Percentiles rank a stretch among this genome's conserved stretches.
Evolutionary conservation across 202 grass and related monocot species (phyloP).

Genomic region (Eragrostis tef): DNA sequence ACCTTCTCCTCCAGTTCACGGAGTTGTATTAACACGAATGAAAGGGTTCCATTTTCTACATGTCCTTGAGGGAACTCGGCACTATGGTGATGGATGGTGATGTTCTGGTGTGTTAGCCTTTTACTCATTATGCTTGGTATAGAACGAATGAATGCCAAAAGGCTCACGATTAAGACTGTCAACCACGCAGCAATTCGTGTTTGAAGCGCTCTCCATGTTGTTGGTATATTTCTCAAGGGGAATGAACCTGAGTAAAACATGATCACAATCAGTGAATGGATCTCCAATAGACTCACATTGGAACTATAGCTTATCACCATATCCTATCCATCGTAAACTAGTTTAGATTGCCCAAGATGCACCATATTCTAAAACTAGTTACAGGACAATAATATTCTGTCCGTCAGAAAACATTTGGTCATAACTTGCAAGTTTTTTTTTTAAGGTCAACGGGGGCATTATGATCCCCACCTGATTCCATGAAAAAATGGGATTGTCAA

Average conservation of each 20-base stretch:
- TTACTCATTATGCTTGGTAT: constrained; percentile 45
- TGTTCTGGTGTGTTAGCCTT: constrained; percentile 49
- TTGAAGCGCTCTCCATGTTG: constrained; percentile 38
- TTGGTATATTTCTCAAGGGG: constrained; percentile 38
- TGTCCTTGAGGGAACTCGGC: constrained; percentile 40
- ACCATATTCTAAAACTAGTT: constrained; percentile 9
- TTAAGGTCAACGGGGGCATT: too few species aligned
- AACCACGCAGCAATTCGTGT: constrained; percentile 57
- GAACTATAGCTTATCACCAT: constrained; percentile 19
- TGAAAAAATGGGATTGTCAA: too few species aligned
- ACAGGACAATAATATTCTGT: constrained; percentile 10
- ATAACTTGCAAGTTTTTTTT: too few species aligned
- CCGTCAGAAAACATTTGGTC: not conserved
- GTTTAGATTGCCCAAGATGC: constrained; percentile 3
- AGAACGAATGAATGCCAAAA: constrained; percentile 64
- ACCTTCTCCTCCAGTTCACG: constrained; percentile 83
- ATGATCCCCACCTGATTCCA: too few species aligned
- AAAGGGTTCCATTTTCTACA: constrained; percentile 42
- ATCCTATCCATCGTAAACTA: constrained; percentile 17
- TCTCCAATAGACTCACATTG: not conserved
- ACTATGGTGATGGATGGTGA: constrained; percentile 43
- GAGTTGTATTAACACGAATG: constrained; percentile 58
- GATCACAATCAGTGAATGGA: constrained; percentile 39
- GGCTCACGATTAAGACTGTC: constrained; percentile 59
- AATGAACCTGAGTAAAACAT: constrained; percentile 53